Base-by-base conservation (phyloP, 306 rosid genomes). In the Aeschynomene evenia region DNA sequence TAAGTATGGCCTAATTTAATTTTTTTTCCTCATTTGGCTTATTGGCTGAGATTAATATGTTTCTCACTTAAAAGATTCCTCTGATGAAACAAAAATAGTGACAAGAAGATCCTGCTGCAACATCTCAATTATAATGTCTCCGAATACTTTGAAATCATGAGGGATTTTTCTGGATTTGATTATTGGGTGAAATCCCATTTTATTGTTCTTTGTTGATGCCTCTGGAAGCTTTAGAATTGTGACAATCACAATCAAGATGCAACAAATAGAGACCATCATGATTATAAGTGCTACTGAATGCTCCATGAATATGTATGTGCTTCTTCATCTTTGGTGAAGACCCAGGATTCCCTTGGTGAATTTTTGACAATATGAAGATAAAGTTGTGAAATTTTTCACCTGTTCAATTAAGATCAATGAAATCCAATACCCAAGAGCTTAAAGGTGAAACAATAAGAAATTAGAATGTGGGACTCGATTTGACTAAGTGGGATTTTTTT, bases 81-180 rank as follows among this genome's bases (percentile, higher is more conserved):
- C n/a, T n/a, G n/a, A n/a, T n/a, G n/a, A n/a, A n/a, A n/a, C n/a
- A n/a, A n/a, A n/a, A n/a, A n/a, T n/a, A n/a, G n/a, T n/a, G n/a
- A n/a, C n/a, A n/a, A n/a, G n/a, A n/a, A n/a, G n/a, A n/a, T n/a
- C n/a, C n/a, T n/a, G n/a, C n/a, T n/a, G n/a, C n/a, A n/a, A n/a
- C n/a, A n/a, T n/a, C n/a, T 85, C 84, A 33, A 90, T 9, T 96
- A 90, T 94, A 88, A 90, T 90, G 77, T 79, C 82, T 11, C 92
- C 96, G 19, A 90, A 82, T 19, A 77, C 63, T 2, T 31, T 63
- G 2, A 26, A 60, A 66, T 77, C 61, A 34, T 78, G 51, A 2
- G 7, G 3, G 1, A 72, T 15, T 72, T 72, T 81, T 26, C 79
- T 79, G 59, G 65, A 70, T 51, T 59, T 77, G 49, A 70, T 53